Base-by-base conservation (phyloP, 106 monocot species). In the Triglochin maritima region DNA sequence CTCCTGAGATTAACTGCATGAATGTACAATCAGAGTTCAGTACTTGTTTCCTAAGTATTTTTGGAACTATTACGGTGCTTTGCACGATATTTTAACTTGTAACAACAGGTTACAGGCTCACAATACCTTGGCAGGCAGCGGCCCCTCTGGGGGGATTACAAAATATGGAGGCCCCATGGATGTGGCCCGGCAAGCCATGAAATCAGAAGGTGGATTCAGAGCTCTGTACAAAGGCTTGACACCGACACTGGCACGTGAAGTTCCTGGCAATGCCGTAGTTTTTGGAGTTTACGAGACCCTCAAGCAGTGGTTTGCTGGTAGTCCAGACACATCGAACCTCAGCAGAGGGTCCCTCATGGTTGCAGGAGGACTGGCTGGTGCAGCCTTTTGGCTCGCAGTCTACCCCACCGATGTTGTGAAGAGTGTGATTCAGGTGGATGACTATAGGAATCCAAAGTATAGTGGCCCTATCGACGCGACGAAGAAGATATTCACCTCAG, bases 371-470 rank as follows among this genome's bases (percentile, higher is more conserved):
- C 53, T 94, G 49, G 86, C 87, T 5, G 94, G 94, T 4, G 94
- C 79, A 44, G 67, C 87, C 2, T 89, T 87, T 66, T 94, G 89
- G 89, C 44, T 56, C 0, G 17, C 66, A 3, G 94, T 94, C 41
- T 89, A 94, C 71, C 94, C 89, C 4, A 82, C 94, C 2, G 94
- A 94, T 64, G 89, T 94, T 46, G 75, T 94, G 2, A 94, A 94
- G 74, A 94, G 94, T 63, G 86, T 89, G 7, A 62, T 94, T 4
- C 94, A 89, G 80, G 85, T 93, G 3, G 94, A 94, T 55, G 87
- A 87, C 50, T 79, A 68, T 67, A 78, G 65, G 69, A 87, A 85
- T 69, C 94, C 94, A 4, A 94, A 85, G 70, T 94, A 74, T 68
- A 79, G 67, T 3, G 89, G 89, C 2, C 79, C 85, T 2, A 53